Evolutionary conservation across 2,329 filamentous ascomycete genomes (phyloP).

Genomic region (Colletotrichum echinochloae): DNA sequence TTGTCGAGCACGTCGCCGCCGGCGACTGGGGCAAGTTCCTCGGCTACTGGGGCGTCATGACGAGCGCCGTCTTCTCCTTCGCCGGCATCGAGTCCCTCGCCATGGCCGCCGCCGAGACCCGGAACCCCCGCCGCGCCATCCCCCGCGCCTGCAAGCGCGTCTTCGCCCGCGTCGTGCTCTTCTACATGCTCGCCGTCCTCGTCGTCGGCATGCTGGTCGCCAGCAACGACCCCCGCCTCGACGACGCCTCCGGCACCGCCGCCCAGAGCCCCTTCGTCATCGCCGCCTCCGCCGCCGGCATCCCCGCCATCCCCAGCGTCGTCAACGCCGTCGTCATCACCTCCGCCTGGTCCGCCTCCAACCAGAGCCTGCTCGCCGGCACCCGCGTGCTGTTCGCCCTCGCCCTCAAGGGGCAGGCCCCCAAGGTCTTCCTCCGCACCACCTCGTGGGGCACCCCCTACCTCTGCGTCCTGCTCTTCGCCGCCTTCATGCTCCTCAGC

Average conservation of each 20-base stretch:
- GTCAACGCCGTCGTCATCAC: constrained; percentile 68
- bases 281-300: constrained; percentile 64
- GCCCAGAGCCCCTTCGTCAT: constrained; percentile 65
- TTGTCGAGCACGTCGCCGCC: constrained; percentile 70
- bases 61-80: constrained; percentile 45
- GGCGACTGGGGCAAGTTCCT: constrained; percentile 48
- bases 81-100: constrained; percentile 44
- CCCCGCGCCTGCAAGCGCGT: constrained; percentile 46
- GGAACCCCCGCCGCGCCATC: constrained; percentile 60
- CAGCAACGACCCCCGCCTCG: constrained; percentile 62
- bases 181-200: constrained; percentile 63
- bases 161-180: constrained; percentile 47
- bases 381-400: constrained; percentile 68
- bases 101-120: constrained; percentile 46
- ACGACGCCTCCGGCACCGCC: constrained; percentile 61
- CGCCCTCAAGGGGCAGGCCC: constrained; percentile 64
- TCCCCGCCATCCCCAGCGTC: constrained; percentile 64
- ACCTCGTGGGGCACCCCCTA: constrained; percentile 48
- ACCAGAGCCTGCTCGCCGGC: constrained; percentile 67
- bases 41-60: constrained; percentile 46
- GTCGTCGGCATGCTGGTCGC: constrained; percentile 66
- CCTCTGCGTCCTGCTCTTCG: constrained; percentile 53
- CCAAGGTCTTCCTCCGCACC: constrained; percentile 55
- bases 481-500: constrained; percentile 70
- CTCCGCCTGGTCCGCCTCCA: constrained; percentile 63